A percentile compares a stretch with the other conserved stretches of the same genome.
These are phyloP conservation scores for Solanum tarijense DNA, from an alignment of 257 asterid genomes.

Conservation along the genomic window DNA sequence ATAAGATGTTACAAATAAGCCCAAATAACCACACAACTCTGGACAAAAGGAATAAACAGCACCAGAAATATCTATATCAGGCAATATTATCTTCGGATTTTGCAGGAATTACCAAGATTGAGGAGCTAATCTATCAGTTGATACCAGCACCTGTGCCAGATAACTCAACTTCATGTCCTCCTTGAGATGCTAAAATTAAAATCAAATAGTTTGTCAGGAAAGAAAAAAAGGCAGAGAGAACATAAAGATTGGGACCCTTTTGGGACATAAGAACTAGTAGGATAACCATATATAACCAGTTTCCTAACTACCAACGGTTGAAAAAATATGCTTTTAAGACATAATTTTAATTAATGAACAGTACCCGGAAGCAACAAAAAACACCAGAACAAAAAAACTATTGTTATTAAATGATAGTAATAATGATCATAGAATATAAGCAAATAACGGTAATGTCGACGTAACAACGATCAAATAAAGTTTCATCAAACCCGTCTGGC, in stretches of 20 bases:
- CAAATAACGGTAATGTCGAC: background rate
- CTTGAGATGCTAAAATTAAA: constrained; percentile 69
- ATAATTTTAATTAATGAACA: background rate
- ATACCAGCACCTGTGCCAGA: constrained; percentile 92
- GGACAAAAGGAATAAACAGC: background rate
- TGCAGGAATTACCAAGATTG: constrained; percentile 66
- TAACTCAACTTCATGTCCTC: constrained; percentile 98
- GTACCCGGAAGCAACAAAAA: background rate
- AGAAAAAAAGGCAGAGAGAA: background rate
- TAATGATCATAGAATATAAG: background rate
- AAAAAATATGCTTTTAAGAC: background rate
- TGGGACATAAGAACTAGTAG: constrained; percentile 2
- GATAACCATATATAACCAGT: background rate
- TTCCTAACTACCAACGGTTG: background rate
- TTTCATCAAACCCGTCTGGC: background rate
- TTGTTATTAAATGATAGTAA: background rate
- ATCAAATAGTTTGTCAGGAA: constrained; percentile 9
- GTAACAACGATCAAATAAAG: background rate
- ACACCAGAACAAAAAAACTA: background rate
- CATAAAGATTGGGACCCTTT: background rate
- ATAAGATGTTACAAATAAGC: background rate
- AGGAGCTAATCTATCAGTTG: constrained; percentile 93
- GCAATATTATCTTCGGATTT: background rate
- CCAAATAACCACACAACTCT: background rate
- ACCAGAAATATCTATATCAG: background rate